Conservation (phyloP, 768 basidiomycete species). For the Podaxis mareebaensis region DNA sequence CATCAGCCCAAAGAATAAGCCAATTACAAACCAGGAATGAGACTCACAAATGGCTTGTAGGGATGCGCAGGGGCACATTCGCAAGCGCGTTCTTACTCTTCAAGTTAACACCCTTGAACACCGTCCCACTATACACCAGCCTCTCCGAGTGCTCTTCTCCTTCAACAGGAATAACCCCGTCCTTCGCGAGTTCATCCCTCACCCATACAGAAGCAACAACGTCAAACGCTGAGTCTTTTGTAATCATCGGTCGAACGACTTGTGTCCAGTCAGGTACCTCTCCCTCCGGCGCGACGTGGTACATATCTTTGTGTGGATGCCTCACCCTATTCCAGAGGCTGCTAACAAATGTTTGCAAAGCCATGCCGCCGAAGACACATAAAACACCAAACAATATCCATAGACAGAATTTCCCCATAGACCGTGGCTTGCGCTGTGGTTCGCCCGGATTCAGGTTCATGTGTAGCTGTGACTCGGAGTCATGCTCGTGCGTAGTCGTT, state of each 20-base stretch:
- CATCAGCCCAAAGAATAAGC: neutral
- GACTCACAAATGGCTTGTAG: conserved; percentile 33
- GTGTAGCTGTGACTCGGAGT: neutral
- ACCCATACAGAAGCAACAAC: conserved; percentile 23
- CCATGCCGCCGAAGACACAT: neutral
- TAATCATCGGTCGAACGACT: conserved; percentile 22
- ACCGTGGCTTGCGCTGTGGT: neutral
- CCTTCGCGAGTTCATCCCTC: conserved; percentile 2
- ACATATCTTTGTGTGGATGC: conserved; percentile 9
- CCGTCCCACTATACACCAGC: conserved; percentile 28
- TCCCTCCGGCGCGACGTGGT: neutral
- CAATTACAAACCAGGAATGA: neutral
- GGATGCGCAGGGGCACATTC: conserved; percentile 28
- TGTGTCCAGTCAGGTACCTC: conserved; percentile 7
- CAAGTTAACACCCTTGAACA: conserved; percentile 29
- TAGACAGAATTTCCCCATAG: neutral
- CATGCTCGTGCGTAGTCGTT: neutral
- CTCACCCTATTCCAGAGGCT: neutral
- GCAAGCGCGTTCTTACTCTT: conserved; percentile 26
- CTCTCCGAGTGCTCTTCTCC: conserved; percentile 16
- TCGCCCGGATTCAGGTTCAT: neutral
- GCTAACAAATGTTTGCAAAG: neutral
- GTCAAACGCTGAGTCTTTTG: conserved; percentile 19
- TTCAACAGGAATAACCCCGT: neutral
- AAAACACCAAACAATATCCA: neutral